These are phyloP conservation scores for Hansenula sp. DNA, from an alignment of 1,139 yeast genomes.

Conservation along the genomic window DNA sequence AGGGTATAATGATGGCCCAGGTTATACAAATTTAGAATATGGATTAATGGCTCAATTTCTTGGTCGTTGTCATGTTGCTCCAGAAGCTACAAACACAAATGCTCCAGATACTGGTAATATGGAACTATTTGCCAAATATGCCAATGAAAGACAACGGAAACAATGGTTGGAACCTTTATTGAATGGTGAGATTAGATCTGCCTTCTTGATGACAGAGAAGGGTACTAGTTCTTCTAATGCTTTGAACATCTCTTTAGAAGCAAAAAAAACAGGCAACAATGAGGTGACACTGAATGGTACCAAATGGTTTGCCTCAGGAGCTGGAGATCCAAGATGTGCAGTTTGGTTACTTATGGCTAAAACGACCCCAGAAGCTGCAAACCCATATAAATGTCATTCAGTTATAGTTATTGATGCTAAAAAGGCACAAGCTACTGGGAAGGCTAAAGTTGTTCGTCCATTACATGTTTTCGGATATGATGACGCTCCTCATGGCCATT, in stretches of 20 bases:
- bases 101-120: constrained; percentile 80
- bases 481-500: constrained; percentile 76
- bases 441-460: constrained; percentile 50
- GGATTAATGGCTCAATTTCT: constrained; percentile 69
- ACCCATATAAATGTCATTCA: constrained; percentile 53
- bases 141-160: constrained; percentile 46
- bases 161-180: constrained; percentile 55
- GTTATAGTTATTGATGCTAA: constrained; percentile 57
- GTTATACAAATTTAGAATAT: constrained; percentile 62
- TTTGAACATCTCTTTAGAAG: constrained; percentile 53
- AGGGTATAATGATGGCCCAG: constrained; percentile 59
- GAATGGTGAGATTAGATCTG: constrained; percentile 59
- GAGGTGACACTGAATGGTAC: constrained; percentile 59
- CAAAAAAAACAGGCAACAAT: constrained; percentile 37
- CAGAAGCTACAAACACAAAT: constrained; percentile 60
- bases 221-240: constrained; percentile 68
- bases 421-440: constrained; percentile 48
- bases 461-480: constrained; percentile 60
- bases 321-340: constrained; percentile 64
- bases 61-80: constrained; percentile 54
- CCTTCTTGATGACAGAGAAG: constrained; percentile 70
- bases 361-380: constrained; percentile 36
- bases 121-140: constrained; percentile 65
- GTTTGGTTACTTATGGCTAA: constrained; percentile 70
- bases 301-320: constrained; percentile 77